Conservation (phyloP, 1,284 basidiomycete genomes). For the Trametes pubescens region DNA sequence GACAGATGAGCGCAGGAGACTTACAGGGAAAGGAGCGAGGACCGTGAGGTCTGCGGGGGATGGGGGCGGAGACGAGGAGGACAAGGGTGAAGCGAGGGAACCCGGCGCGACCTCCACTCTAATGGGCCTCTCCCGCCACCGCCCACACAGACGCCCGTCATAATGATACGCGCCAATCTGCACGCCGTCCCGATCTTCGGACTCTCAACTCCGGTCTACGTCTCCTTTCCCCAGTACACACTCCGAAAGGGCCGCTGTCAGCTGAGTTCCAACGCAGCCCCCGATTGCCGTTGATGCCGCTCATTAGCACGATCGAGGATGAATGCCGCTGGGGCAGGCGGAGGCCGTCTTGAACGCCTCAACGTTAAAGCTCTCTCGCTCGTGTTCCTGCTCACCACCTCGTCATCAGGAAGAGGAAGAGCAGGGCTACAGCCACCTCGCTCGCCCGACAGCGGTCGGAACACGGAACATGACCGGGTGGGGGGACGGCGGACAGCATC, state of each 20-base stretch:
- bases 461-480: background rate
- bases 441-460: constrained; percentile 14
- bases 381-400: background rate
- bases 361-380: constrained; percentile 2
- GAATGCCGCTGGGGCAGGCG: background rate
- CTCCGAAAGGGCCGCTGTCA: background rate
- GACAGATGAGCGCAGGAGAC: constrained; percentile 1
- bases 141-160: constrained; percentile 1
- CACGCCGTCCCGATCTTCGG: background rate
- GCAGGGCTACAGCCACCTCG: background rate
- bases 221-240: too few relatives aligned
- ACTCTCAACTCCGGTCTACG: background rate
- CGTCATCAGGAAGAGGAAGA: background rate
- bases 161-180: too few relatives aligned
- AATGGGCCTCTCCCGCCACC: background rate
- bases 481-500: background rate
- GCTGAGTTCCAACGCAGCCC: background rate
- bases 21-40: constrained; percentile 25
- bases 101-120: background rate
- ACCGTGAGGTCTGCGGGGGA: constrained; percentile 21
- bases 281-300: background rate
- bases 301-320: constrained; percentile 1
- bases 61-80: constrained; percentile 5
- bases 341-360: background rate
- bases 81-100: constrained; percentile 4